Base-by-base conservation (phyloP, 1,284 basidiomycete species). In the Lignosus rhinocerotis region DNA sequence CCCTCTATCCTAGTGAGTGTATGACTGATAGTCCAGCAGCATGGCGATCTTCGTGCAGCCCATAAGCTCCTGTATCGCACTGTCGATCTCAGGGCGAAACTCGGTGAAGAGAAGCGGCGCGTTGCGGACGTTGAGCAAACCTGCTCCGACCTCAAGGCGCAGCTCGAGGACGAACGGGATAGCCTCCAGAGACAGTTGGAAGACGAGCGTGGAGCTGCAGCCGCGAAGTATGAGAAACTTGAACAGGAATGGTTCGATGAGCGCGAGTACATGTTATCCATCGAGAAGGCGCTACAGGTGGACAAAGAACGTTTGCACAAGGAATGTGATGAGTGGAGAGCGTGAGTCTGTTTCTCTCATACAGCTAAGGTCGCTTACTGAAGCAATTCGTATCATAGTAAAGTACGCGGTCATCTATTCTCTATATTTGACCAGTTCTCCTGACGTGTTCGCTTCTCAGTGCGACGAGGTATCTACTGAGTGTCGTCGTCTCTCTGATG, bases 261-360 rank as follows among this genome's bases (percentile, higher is more conserved):
- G 59, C 73, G 70, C 54, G 76, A 76, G 3, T 69, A 66, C 1
- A 70, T 74, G n/a, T 67, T 74, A 45, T 60, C 60, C 12, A 66
- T 70, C 14, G 75, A 78, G 68, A 70, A 70, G 49, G 71, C 64
- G 53, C 66, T 78, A 53, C 66, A 73, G 58, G 72, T 72, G 31
- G 75, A 72, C 48, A 72, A 72, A 31, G 75, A 72, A 56, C 66
- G 71, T 16, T 64, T 76, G 59, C 69, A 74, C n/a, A 62, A 47
- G n/a, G 72, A 73, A 56, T 76, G 75, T 34, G 63, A 56, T 16
- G 71, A 72, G 51, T 78, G 76, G 76, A 75, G 66, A 68, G 57
- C 65, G 77, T 78, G 60, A 64, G 75, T 62, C 10, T 31, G n/a
- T 16, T 49, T 31, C 19, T 33, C 51, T 41, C 48, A 39, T 12